A percentile compares a stretch with the other conserved stretches of the same genome.
These are phyloP conservation scores for Acarospora socialis DNA, from an alignment of 2,329 filamentous ascomycete species.

Conservation along the genomic window DNA sequence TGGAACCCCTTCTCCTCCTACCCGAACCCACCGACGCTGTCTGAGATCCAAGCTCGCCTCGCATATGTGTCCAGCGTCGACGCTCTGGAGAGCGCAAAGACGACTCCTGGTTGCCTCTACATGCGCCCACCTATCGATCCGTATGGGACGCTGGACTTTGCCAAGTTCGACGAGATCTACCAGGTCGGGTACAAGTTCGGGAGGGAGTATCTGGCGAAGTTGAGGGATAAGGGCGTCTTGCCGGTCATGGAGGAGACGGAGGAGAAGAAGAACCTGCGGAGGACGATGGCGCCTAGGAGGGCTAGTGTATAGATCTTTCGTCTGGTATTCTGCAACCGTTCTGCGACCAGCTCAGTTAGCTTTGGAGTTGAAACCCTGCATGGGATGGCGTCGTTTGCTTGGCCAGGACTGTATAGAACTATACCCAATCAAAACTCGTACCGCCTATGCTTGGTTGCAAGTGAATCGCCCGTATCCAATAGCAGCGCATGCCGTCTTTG, in stretches of 20 bases:
- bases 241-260: conserved; percentile 49
- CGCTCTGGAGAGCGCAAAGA: conserved; percentile 85
- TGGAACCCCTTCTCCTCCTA: conserved; percentile 90
- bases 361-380: too few species aligned
- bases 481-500: too few species aligned
- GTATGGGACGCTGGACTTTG: conserved; percentile 91
- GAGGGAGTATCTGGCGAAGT: conserved; percentile 59
- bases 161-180: conserved; percentile 95
- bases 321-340: too few species aligned
- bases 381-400: too few species aligned
- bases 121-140: conserved; percentile 90
- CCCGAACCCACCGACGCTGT: conserved; percentile 85
- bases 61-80: conserved; percentile 94
- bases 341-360: too few species aligned
- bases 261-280: conserved; percentile 59
- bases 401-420: too few species aligned
- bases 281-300: conserved; percentile 65
- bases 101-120: conserved; percentile 78
- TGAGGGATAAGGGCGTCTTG: conserved; percentile 67
- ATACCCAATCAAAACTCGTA: too few species aligned
- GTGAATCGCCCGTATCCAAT: too few species aligned
- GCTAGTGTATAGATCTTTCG: conserved; percentile 49
- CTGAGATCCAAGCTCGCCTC: conserved; percentile 86
- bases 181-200: conserved; percentile 77
- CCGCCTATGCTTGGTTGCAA: too few species aligned